Evolutionary conservation across 306 rosid species (phyloP), one percentile per base, ranked within the genome.

Genomic region (Macrotyloma uniflorum): DNA sequence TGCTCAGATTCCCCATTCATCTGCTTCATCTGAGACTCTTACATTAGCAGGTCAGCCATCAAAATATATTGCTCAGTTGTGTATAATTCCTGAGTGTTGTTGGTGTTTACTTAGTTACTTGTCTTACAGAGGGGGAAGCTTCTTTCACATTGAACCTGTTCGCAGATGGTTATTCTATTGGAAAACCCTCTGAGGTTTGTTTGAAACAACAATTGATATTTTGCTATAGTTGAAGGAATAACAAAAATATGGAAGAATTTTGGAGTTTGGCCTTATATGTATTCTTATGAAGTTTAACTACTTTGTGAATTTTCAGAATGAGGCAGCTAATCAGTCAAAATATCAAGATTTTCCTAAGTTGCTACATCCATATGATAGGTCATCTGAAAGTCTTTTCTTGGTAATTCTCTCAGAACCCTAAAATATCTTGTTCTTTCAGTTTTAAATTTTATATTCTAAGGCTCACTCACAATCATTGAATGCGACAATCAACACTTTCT

Each of bases 281-380:
- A n/a, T 23, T 69, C 51, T 64, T 80, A 36, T 33, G 55, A 82
- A 42, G 70, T 28, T n/a, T 68, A 5, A 58, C 15, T 82, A 6
- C 18, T 70, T 54, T 83, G 49, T 83, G 59, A 55, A 76, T 83
- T 76, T 88, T 59, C 91, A 96, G 99, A 91, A 85, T 78, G 97
- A 80, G 53, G 84, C 70, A 18, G 58, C 83, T 2, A 82, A 84
- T 78, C 93, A 84, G 49, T 57, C 81, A 18, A 71, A 85, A 33
- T 74, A 70, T 83, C 91, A 90, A 77, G 93, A 90, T 70, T 83
- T 80, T 74, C 90, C 87, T 2, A 96, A 96, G 91, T 74, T 83
- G 83, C 84, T 95, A 75, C 98, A 87, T 80, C 99, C 98, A 22
- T 96, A 96, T 85, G 99, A 91, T 79, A 87, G 96, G 86, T 80